These are phyloP conservation scores for Xylaria cubensis DNA, from an alignment of 495 filamentous ascomycete genomes.

Conservation along the genomic window DNA sequence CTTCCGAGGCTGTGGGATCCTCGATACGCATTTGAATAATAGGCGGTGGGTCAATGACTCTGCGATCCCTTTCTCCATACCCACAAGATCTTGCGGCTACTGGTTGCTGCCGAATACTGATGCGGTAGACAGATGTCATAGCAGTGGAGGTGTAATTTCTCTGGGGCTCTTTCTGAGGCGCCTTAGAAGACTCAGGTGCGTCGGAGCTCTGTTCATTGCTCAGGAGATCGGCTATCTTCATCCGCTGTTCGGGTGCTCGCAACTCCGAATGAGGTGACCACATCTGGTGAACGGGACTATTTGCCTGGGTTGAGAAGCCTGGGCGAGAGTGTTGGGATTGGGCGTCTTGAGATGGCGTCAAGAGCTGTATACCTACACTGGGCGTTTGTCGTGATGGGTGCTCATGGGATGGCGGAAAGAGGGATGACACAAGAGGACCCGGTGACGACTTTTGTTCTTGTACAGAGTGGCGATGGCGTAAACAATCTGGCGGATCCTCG, in stretches of 20 bases:
- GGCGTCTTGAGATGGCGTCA: slow-evolving; percentile 29
- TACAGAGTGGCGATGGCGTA: slow-evolving; percentile 29
- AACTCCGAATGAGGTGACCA: slow-evolving; percentile 34
- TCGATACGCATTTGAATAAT: slow-evolving; percentile 86
- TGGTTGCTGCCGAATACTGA: slow-evolving; percentile 89
- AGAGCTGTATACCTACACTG: slow-evolving; percentile 30
- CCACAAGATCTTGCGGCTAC: slow-evolving; percentile 89
- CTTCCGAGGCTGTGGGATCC: slow-evolving; percentile 61
- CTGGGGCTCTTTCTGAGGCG: slow-evolving; percentile 37
- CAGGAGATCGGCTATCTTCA: slow-evolving; percentile 55
- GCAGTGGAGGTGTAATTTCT: slow-evolving; percentile 24
- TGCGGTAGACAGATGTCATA: slow-evolving; percentile 38
- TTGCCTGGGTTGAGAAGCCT: slow-evolving; percentile 29
- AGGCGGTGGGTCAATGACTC: slow-evolving; percentile 93
- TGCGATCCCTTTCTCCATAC: slow-evolving; percentile 89
- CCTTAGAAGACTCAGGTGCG: slow-evolving; percentile 26
- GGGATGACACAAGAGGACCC: slow-evolving; percentile 27
- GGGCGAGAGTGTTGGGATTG: slow-evolving; percentile 31
- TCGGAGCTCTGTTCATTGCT: slow-evolving; percentile 38
- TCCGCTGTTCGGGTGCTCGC: slow-evolving; percentile 46
- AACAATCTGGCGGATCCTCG: slow-evolving; percentile 42
- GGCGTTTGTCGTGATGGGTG: slow-evolving; percentile 26
- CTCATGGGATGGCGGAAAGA: slow-evolving; percentile 27
- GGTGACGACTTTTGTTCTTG: slow-evolving; percentile 30
- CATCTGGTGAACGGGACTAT: slow-evolving; percentile 28